These are phyloP conservation scores for Pestalotiopsis sp. DNA, from an alignment of 2,329 filamentous ascomycete species.

Conservation along the genomic window DNA sequence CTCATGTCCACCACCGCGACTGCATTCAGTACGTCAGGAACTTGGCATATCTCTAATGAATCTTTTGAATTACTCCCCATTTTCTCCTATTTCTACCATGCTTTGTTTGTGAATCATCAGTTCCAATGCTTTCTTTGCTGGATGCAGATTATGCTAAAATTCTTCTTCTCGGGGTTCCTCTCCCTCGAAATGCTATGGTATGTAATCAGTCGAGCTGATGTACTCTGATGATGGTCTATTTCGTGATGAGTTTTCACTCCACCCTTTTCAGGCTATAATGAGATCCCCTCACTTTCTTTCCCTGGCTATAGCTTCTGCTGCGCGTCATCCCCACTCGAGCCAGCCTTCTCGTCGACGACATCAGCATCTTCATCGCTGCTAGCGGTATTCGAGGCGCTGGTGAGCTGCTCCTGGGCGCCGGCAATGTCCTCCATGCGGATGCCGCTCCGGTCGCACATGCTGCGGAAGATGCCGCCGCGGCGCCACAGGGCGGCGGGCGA, in stretches of 20 bases:
- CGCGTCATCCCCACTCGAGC: neutral
- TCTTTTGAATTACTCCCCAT: too few species aligned
- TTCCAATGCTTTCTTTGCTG: too few species aligned
- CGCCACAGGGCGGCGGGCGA: conserved; percentile 73
- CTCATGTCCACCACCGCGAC: too few species aligned
- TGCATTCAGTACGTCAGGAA: too few species aligned
- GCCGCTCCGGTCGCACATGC: conserved; percentile 88
- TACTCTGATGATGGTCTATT: too few species aligned
- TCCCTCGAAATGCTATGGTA: too few species aligned
- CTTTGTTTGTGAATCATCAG: too few species aligned
- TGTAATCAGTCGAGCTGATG: too few species aligned
- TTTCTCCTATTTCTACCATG: too few species aligned
- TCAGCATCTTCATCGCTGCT: conserved; percentile 4
- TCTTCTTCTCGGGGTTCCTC: too few species aligned
- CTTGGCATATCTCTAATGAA: too few species aligned
- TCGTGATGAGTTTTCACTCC: neutral
- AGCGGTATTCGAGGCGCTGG: conserved; percentile 7
- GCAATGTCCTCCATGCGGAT: conserved; percentile 64
- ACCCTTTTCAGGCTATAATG: neutral
- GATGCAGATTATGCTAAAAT: too few species aligned
- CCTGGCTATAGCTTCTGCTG: neutral
- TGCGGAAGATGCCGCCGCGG: conserved; percentile 75
- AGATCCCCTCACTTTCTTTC: neutral
- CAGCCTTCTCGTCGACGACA: neutral
- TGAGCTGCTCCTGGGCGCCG: conserved; percentile 40